phyloP scores from a whole-genome alignment of 768 basidiomycete genomes.

The Psilocybe subaeruginosa region DNA sequence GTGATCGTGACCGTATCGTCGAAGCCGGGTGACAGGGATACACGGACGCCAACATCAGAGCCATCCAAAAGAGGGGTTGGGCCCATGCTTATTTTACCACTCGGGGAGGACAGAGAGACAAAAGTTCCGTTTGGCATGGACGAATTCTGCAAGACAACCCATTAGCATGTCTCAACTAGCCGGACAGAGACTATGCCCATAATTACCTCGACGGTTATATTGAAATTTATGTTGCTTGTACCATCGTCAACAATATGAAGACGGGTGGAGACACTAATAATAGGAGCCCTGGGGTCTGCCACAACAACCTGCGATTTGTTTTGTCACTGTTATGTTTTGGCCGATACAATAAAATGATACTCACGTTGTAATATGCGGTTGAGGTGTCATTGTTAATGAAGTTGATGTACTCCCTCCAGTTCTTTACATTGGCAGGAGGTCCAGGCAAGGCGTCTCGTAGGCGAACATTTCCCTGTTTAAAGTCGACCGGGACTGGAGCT shows the following conservation, averaged over 20 bases:
- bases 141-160: not conserved
- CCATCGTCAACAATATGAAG: constrained; percentile 3
- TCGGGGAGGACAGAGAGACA: not conserved
- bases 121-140: not conserved
- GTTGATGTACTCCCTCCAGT: not conserved
- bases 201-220: not conserved
- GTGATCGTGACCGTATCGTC: constrained; percentile 1
- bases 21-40: not conserved
- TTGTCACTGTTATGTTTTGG: not conserved
- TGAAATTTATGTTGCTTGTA: not conserved
- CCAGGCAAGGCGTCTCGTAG: not conserved
- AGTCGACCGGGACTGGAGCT: not conserved
- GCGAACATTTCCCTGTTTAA: not conserved
- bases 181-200: too few species aligned
- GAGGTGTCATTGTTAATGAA: not conserved
- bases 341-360: not conserved
- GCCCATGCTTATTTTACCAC: not conserved
- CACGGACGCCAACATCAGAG: not conserved
- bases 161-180: not conserved
- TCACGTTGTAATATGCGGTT: not conserved
- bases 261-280: not conserved
- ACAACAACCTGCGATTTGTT: not conserved
- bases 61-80: not conserved
- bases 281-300: not conserved
- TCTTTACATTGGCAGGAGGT: not conserved